Conservation (phyloP, 176 grass and related monocot species). For the Oryza rufipogon region DNA sequence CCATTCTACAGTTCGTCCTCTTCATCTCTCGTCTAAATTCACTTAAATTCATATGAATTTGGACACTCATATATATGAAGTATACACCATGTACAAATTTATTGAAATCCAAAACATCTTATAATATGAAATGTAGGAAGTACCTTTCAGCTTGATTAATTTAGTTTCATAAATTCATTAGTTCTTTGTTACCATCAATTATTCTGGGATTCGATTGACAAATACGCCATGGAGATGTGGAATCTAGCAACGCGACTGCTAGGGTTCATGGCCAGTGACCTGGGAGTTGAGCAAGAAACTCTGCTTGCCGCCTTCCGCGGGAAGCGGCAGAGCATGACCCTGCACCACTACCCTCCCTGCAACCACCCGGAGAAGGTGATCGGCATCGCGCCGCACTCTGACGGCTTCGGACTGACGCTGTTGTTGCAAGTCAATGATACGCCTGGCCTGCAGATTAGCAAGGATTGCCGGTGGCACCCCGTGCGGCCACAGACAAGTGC, state of each 20-base stretch:
- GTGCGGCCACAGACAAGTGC: conserved; percentile 24
- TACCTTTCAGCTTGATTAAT: no score
- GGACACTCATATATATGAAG: no score
- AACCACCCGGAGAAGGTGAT: conserved; percentile 29
- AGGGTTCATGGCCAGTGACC: not conserved
- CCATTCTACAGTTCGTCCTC: no score
- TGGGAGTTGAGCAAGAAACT: not conserved
- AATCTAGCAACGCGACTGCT: not conserved
- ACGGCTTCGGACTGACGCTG: not conserved
- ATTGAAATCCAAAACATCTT: no score
- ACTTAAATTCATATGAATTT: no score
- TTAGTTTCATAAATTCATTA: not conserved
- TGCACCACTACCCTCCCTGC: conserved; percentile 30
- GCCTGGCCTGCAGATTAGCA: conserved; percentile 16
- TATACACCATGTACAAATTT: no score
- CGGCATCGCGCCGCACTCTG: conserved; percentile 10
- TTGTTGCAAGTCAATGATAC: not conserved
- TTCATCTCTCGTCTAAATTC: no score
- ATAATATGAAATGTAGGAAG: no score
- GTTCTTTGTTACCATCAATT: no score
- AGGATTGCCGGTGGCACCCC: conserved; percentile 14
- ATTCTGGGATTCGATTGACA: not conserved
- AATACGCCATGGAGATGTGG: not conserved
- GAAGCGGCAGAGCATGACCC: not conserved
- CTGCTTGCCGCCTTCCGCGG: not conserved